Percentiles rank a stretch among this genome's conserved stretches.
These are phyloP conservation scores for Cucurbita argyrosperma DNA, from an alignment of 306 rosid genomes.

Conservation along the genomic window DNA sequence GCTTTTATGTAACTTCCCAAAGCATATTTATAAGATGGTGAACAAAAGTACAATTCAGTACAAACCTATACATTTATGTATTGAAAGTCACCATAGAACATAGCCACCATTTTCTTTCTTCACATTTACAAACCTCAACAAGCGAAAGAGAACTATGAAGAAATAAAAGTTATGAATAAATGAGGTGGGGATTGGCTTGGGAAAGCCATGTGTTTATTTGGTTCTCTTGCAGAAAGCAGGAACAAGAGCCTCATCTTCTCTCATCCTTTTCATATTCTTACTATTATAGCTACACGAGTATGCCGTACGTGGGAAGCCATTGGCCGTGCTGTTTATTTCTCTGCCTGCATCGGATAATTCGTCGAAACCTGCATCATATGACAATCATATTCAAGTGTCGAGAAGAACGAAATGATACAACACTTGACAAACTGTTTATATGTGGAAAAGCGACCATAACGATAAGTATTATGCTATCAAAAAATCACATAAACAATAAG, in stretches of 20 bases:
- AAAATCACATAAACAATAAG: not conserved
- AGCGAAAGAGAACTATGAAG: not conserved
- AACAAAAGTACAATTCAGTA: not conserved
- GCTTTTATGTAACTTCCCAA: no score
- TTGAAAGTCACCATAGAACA: not conserved
- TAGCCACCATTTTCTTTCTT: not conserved
- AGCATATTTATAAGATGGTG: not conserved
- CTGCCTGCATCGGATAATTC: constrained; percentile 14
- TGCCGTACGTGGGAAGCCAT: constrained; percentile 11
- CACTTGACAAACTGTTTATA: not conserved
- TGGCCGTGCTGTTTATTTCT: constrained; percentile 5
- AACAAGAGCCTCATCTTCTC: constrained; percentile 36
- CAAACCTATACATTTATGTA: not conserved
- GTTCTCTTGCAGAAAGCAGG: constrained; percentile 39
- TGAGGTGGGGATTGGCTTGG: not conserved
- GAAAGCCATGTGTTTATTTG: constrained; percentile 14
- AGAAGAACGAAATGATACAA: not conserved
- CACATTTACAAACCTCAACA: constrained; percentile 2
- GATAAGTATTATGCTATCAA: not conserved
- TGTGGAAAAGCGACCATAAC: not conserved
- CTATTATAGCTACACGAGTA: constrained; percentile 33
- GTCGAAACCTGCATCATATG: not conserved
- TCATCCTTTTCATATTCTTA: constrained; percentile 29
- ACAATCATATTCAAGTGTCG: not conserved
- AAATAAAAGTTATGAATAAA: not conserved